Evolutionary conservation across 768 basidiomycete genomes (phyloP), one percentile per base, ranked within the genome.

Genomic region (Suillus subluteus): DNA sequence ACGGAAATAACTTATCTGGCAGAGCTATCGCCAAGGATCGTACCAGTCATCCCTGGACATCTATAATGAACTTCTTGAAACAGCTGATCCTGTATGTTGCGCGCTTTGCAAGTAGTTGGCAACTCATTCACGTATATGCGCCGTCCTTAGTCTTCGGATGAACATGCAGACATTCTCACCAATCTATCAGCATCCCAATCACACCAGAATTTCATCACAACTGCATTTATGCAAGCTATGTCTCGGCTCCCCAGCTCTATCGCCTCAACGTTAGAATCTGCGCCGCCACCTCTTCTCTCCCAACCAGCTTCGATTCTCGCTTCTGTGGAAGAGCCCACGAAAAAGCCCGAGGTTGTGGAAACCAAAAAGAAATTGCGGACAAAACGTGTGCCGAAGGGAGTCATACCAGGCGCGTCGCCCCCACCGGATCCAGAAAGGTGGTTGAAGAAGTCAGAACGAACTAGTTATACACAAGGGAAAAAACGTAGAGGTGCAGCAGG

Each of bases 391-490:
- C 92, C 93, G 16, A 82, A 85, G 64, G 89, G 90, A n/a, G 89
- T 94, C 26, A 77, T 88, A 32, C 90, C 88, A 21, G 92, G 93
- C 23, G 87, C 92, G 15, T 93, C 92, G 5, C 92, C 92, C 37
- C 83, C 88, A 21, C 93, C 94, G 40, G 93, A 95, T 79, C 92
- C 93, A 32, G 93, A 95, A 76, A 82, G 93, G 68, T 95, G 93
- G 93, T 75, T 95, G 67, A 95, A 95, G 86, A 95, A 93, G 81
- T 91, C 87, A 62, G 91, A 94, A 75, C 82, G 92, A 59, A 84
- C 90, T 16, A 86, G 82, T 35, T 87, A 85, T 74, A 73, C 72
- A 44, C 81, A 81, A 21, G 81, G 82, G 62, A 83, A 83, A 50
- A 86, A 78, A 73, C 82, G 86, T 75, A 85, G 85, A 70, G 87